A percentile compares a stretch with the other conserved stretches of the same genome.
Evolutionary conservation across 2,329 filamentous ascomycete species (phyloP).

Genomic region (Volutella citrinella): DNA sequence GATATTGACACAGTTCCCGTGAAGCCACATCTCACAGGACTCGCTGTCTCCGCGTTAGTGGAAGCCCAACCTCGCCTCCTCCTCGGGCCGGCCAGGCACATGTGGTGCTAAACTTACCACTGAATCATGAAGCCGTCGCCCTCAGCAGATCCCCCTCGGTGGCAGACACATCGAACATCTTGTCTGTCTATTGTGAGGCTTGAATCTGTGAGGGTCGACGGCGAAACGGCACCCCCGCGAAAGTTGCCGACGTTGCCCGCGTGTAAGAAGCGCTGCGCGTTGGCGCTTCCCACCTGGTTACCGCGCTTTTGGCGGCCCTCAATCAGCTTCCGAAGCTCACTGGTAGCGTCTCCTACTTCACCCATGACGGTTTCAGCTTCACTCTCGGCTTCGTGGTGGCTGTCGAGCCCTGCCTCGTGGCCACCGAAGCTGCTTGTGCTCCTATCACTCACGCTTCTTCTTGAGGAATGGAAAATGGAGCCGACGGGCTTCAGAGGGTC

Average conservation of each 20-base stretch:
- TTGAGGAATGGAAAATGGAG: slow-evolving; percentile 45
- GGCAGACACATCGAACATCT: slow-evolving; percentile 57
- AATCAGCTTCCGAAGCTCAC: slow-evolving; percentile 57
- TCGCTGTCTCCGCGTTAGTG: slow-evolving; percentile 41
- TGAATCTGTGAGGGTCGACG: slow-evolving; percentile 48
- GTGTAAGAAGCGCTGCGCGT: slow-evolving; percentile 32
- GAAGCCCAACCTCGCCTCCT: slow-evolving; percentile 4
- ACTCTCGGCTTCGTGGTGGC: slow-evolving; percentile 47
- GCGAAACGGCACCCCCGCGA: slow-evolving; percentile 44
- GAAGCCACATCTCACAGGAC: slow-evolving; percentile 64
- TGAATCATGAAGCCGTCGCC: slow-evolving; percentile 58
- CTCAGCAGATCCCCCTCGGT: slow-evolving; percentile 40
- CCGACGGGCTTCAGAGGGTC: slow-evolving; percentile 50
- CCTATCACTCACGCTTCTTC: slow-evolving; percentile 48
- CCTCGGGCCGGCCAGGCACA: background rate
- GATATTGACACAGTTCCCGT: slow-evolving; percentile 61
- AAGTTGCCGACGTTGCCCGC: slow-evolving; percentile 30
- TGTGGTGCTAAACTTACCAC: slow-evolving; percentile 46
- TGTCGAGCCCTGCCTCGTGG: slow-evolving; percentile 35
- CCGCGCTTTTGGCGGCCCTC: slow-evolving; percentile 47
- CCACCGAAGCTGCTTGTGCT: slow-evolving; percentile 40
- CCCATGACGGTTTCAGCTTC: slow-evolving; percentile 59
- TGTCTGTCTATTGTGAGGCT: slow-evolving; percentile 41
- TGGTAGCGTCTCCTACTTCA: slow-evolving; percentile 56
- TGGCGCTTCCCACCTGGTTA: slow-evolving; percentile 28